phyloP scores from a whole-genome alignment of 2,329 filamentous ascomycete species.

The Elsinoe perseae region DNA sequence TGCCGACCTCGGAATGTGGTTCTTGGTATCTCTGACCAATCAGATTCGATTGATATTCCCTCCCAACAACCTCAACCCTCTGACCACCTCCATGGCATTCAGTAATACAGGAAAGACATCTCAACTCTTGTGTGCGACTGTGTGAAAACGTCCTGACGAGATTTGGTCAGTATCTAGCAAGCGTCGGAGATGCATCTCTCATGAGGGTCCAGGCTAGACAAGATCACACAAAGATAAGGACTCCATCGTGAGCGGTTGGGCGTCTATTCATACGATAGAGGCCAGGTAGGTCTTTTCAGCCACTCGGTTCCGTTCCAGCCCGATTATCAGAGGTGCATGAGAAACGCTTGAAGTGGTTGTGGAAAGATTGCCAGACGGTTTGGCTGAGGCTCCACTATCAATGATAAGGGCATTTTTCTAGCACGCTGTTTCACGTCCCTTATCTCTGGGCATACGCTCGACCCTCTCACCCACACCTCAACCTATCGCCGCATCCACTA shows the following conservation, averaged over 20 bases:
- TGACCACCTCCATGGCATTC: neutral
- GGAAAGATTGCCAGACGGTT: neutral
- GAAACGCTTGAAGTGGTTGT: neutral
- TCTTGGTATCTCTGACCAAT: constrained; percentile 12
- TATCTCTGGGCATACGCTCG: constrained; percentile 10
- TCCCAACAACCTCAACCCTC: constrained; percentile 3
- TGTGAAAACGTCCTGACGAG: neutral
- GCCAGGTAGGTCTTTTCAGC: neutral
- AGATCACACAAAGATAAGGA: neutral
- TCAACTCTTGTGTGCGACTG: neutral
- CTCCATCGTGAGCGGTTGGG: neutral
- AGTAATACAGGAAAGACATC: neutral
- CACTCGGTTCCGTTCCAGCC: constrained; percentile 12
- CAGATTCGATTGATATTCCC: neutral
- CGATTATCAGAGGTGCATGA: constrained; percentile 5
- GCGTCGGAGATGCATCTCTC: constrained; percentile 1
- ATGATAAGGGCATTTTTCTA: constrained; percentile 5
- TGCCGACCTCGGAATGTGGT: neutral
- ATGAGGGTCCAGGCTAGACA: neutral
- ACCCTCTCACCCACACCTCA: neutral
- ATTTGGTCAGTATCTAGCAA: neutral
- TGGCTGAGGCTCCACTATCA: constrained; percentile 12
- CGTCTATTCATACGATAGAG: neutral
- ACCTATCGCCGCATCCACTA: neutral
- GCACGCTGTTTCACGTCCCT: constrained; percentile 6